A percentile compares a stretch with the other conserved stretches of the same genome.
Evolutionary conservation across 176 grass and related monocot genomes (phyloP).

Genomic region (Hsuehochloa calcarea): DNA sequence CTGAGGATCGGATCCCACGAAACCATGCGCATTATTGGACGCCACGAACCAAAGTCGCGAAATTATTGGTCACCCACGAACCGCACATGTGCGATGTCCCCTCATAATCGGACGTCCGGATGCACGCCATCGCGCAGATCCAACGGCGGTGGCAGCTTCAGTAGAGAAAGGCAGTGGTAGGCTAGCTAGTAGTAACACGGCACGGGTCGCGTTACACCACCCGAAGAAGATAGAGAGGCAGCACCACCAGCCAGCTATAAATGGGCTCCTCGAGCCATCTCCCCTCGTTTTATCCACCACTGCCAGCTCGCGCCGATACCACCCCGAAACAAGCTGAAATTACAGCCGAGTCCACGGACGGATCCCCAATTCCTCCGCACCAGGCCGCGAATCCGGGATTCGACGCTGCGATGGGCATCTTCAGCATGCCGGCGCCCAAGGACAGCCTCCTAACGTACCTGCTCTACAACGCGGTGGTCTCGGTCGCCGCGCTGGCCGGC

Average conservation of each 20-base stretch:
- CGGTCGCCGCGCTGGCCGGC: slow-evolving; percentile 54
- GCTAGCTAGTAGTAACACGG: background rate
- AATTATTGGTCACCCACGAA: slow-evolving; percentile 46
- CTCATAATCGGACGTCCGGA: background rate
- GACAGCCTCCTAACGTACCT: slow-evolving; percentile 74
- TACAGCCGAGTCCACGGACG: slow-evolving; percentile 21
- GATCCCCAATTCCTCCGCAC: background rate
- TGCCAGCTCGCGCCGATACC: background rate
- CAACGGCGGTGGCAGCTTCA: background rate
- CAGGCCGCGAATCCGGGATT: background rate
- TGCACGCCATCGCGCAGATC: background rate
- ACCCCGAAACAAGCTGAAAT: slow-evolving; percentile 13
- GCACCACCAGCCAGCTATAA: slow-evolving; percentile 25
- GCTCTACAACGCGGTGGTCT: slow-evolving; percentile 61
- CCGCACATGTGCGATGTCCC: slow-evolving; percentile 38
- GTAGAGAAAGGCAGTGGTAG: background rate
- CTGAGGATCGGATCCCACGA: background rate
- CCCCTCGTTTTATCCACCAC: background rate
- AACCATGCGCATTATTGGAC: slow-evolving; percentile 41
- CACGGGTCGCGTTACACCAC: slow-evolving; percentile 1
- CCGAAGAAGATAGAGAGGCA: background rate
- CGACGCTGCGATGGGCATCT: slow-evolving; percentile 64
- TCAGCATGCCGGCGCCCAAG: slow-evolving; percentile 70
- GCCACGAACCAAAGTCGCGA: background rate
- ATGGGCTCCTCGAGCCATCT: background rate